Evolutionary conservation across 2,329 filamentous ascomycete genomes (phyloP), one percentile per base, ranked within the genome.

Genomic region (Ophiostoma piceae): DNA sequence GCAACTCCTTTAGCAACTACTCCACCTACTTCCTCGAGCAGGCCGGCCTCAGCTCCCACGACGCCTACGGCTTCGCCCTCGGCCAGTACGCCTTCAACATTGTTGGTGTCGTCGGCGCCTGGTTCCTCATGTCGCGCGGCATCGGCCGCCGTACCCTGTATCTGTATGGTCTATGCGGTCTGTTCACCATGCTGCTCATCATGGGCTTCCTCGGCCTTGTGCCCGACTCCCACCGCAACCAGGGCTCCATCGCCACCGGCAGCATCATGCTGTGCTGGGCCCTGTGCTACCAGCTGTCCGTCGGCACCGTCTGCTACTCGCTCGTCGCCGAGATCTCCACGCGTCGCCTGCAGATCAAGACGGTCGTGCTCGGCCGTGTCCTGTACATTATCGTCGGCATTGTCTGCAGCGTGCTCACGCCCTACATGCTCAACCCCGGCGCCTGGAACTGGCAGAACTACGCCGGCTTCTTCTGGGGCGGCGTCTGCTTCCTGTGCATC

Each of bases 371-470:
- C 6, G 73, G 73, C 29, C 72, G 73, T 16, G 72, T 68, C 35
- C 70, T 74, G 4, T 74, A 73, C 83, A 94, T 95, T 76, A 82
- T 96, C 67, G 90, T 94, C 62, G 90, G 87, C 73, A 96, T 97
- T 74, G 80, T 96, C 75, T 92, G 88, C 76, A 89, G 88, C 67
- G 90, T 96, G 3, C 79, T 97, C 57, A 96, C 92, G 0, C 93
- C 93, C 0, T 96, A 96, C 80, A 97, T 97, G 93, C 84, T 96
- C 60, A 97, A 97, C 80, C 92, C 93, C 0, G 84, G 83, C 0
- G 90, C 88, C 0, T 97, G 94, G 93, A 83, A 96, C 79, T 97
- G 92, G 93, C 84, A 87, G 72, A 95, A 95, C 80, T 95, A 86
- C 75, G 87, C 92, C 0, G 92, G 93, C 37, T 96, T 96, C 81